phyloP scores from a whole-genome alignment of 495 filamentous ascomycete species.

The Patellaria atrata region DNA sequence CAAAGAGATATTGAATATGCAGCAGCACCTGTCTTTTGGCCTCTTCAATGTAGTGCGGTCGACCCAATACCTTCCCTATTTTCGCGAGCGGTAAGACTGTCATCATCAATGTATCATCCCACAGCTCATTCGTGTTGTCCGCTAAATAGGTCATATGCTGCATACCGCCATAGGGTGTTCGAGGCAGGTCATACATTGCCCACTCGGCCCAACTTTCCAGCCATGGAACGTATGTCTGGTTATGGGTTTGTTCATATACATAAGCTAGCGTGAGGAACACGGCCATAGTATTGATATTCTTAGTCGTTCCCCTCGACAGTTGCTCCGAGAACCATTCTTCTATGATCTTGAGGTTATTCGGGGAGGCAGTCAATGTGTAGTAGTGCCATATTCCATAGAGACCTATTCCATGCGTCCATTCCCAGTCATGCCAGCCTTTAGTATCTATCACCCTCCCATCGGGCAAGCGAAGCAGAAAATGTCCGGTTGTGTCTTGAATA shows the following conservation, averaged over 20 bases:
- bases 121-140: slow-evolving; percentile 52
- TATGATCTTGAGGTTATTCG: slow-evolving; percentile 39
- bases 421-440: slow-evolving; percentile 65
- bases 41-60: slow-evolving; percentile 54
- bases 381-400: slow-evolving; percentile 69
- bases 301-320: slow-evolving; percentile 54
- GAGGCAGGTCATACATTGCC: slow-evolving; percentile 55
- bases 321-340: slow-evolving; percentile 52
- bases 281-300: slow-evolving; percentile 73
- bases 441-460: slow-evolving; percentile 66
- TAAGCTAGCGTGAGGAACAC: slow-evolving; percentile 56
- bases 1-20: slow-evolving; percentile 59
- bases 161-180: slow-evolving; percentile 58
- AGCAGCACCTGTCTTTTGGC: slow-evolving; percentile 58
- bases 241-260: slow-evolving; percentile 51
- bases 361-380: slow-evolving; percentile 47
- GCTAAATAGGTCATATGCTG: slow-evolving; percentile 56
- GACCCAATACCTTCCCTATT: slow-evolving; percentile 49
- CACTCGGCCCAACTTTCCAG: slow-evolving; percentile 63
- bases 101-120: slow-evolving; percentile 76
- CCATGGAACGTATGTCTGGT: slow-evolving; percentile 49
- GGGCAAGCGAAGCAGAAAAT: slow-evolving; percentile 48
- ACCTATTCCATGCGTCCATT: slow-evolving; percentile 69
- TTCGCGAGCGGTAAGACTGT: slow-evolving; percentile 62
- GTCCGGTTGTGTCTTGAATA: slow-evolving; percentile 53